These are phyloP conservation scores for Bruguiera parviflora DNA, from an alignment of 345 rosid species.

Conservation along the genomic window DNA sequence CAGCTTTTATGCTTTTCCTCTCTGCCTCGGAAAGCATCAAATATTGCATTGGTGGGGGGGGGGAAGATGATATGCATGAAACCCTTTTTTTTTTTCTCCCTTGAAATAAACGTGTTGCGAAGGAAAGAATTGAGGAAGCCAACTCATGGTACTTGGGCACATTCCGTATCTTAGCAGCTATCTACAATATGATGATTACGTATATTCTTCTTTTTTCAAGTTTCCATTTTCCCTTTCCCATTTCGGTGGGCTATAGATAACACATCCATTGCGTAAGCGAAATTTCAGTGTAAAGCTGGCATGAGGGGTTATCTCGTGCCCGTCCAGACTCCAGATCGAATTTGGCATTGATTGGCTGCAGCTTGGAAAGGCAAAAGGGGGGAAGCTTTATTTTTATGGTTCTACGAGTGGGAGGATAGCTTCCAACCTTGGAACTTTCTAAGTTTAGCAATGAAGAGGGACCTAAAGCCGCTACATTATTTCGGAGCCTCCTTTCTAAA, in stretches of 20 bases:
- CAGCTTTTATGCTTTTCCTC: constrained; percentile 4
- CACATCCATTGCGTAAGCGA: background rate
- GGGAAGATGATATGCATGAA: constrained; percentile 28
- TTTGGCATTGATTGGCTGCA: background rate
- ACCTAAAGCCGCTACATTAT: background rate
- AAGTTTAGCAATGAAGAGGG: background rate
- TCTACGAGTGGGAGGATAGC: background rate
- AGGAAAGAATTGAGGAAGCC: background rate
- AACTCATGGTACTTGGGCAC: background rate
- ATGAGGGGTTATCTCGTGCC: background rate
- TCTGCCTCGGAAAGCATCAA: background rate
- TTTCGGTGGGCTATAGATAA: background rate
- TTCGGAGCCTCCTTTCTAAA: too few relatives aligned
- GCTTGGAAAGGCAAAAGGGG: background rate
- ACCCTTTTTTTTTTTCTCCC: background rate
- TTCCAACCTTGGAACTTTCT: background rate
- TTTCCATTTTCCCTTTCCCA: background rate
- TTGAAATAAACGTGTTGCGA: background rate
- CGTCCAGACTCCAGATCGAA: background rate
- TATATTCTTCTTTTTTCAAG: background rate
- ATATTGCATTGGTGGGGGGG: constrained; percentile 17
- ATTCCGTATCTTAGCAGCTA: background rate
- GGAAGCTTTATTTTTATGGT: background rate
- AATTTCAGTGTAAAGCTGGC: background rate
- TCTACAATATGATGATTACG: background rate